phyloP scores from a whole-genome alignment of 148 eudicot species.

The Silene uniflora region DNA sequence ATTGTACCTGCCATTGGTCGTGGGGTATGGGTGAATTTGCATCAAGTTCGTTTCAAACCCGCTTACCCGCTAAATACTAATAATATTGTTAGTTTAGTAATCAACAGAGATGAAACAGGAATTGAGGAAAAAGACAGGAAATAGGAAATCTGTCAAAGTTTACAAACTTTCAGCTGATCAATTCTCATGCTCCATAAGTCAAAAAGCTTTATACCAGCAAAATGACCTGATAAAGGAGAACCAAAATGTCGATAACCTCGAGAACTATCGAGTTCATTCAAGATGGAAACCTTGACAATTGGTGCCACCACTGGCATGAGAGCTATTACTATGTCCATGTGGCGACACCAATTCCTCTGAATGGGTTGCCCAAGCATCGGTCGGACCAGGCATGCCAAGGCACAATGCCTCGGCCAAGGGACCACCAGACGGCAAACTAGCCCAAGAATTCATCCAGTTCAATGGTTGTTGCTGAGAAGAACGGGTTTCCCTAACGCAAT shows the following conservation, averaged over 20 bases:
- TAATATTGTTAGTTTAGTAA: not conserved
- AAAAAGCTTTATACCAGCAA: not conserved
- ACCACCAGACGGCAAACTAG: conserved; percentile 61
- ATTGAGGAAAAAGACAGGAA: not conserved
- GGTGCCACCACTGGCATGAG: conserved; percentile 13
- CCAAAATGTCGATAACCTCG: not conserved
- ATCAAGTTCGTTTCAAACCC: no score
- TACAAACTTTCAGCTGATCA: not conserved
- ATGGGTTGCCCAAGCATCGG: conserved; percentile 18
- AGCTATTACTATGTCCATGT: conserved; percentile 41
- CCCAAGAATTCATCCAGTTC: conserved; percentile 44
- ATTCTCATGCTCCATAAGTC: not conserved
- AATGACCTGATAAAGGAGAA: not conserved
- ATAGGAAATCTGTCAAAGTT: not conserved
- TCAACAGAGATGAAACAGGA: not conserved
- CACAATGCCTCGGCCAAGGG: conserved; percentile 82
- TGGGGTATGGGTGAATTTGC: no score
- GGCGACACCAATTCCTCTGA: conserved; percentile 34
- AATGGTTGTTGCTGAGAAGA: conserved; percentile 21
- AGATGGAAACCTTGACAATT: conserved; percentile 8
- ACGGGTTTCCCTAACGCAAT: not conserved
- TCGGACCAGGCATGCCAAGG: conserved; percentile 47
- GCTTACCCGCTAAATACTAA: no score
- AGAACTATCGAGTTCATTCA: not conserved
- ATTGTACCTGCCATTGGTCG: no score